These are phyloP conservation scores for Cyclotella cryptica DNA, from an alignment of 108 stramenopile genomes.

Conservation along the genomic window DNA sequence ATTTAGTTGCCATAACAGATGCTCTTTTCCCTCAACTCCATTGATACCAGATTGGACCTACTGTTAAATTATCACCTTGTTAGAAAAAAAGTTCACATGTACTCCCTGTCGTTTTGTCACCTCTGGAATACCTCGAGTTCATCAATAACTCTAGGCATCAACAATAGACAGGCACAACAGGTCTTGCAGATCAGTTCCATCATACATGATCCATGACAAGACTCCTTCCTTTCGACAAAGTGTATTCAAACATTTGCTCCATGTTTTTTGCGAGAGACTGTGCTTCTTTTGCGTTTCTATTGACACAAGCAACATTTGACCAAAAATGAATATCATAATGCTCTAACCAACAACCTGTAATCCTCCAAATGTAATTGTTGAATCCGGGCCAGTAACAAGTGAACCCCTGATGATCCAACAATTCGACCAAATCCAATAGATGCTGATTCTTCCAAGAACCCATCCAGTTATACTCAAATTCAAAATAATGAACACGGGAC, in stretches of 20 bases:
- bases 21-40: too few species aligned
- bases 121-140: too few species aligned
- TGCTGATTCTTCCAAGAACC: conserved; percentile 37
- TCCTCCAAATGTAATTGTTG: conserved; percentile 27
- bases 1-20: too few species aligned
- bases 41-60: too few species aligned
- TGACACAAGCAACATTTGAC: conserved; percentile 81
- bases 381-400: conserved; percentile 45
- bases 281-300: conserved; percentile 38
- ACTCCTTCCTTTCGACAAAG: conserved; percentile 24
- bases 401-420: conserved; percentile 30
- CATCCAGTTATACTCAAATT: conserved; percentile 57
- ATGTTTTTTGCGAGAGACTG: conserved; percentile 49
- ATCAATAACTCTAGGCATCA: too few species aligned
- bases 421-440: background rate
- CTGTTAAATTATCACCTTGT: too few species aligned
- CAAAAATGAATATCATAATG: conserved; percentile 58
- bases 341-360: conserved; percentile 32
- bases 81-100: too few species aligned
- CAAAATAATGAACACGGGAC: conserved; percentile 29
- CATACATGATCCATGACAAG: conserved; percentile 13
- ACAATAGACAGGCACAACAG: too few species aligned
- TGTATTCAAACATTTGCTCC: conserved; percentile 60
- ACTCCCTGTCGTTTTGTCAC: too few species aligned
- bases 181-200: too few species aligned